A percentile compares a stretch with the other conserved stretches of the same genome.
Conservation (phyloP, 2,329 filamentous ascomycete species). For the Aspergillus oerlinghausenensis region DNA sequence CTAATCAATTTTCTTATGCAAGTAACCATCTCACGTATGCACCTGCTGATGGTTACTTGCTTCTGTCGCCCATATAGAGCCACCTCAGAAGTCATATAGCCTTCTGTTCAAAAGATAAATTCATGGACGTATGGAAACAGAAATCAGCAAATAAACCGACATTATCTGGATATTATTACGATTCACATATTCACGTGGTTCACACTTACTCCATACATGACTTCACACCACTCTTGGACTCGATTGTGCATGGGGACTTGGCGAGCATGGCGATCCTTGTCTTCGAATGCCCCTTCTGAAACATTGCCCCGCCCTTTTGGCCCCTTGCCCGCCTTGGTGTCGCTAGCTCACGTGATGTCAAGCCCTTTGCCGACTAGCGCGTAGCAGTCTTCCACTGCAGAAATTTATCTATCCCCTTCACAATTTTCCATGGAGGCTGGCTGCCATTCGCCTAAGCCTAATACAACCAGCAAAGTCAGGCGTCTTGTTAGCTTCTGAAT, state of each 20-base stretch:
- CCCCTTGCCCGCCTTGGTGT: neutral
- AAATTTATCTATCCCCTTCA: neutral
- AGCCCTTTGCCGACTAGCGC: neutral
- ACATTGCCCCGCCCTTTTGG: constrained; percentile 3
- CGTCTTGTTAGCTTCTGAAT: too few species aligned
- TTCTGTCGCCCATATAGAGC: too few species aligned
- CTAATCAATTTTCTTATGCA: too few species aligned
- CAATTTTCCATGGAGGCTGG: neutral
- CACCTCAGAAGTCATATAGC: neutral
- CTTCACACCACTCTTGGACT: constrained; percentile 6
- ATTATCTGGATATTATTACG: neutral
- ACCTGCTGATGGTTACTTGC: too few species aligned
- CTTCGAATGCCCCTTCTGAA: constrained; percentile 1
- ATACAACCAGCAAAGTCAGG: neutral
- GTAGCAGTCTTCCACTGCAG: neutral
- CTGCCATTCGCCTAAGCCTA: neutral
- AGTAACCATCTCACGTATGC: neutral
- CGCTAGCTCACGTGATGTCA: constrained; percentile 3
- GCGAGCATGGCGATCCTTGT: constrained; percentile 6
- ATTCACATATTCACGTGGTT: neutral
- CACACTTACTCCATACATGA: neutral
- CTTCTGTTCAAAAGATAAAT: too few species aligned
- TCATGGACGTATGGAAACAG: neutral
- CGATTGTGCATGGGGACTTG: neutral
- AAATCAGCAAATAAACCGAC: neutral